Conservation (phyloP, 2,329 filamentous ascomycete species). For the Fusarium incarnatum region DNA sequence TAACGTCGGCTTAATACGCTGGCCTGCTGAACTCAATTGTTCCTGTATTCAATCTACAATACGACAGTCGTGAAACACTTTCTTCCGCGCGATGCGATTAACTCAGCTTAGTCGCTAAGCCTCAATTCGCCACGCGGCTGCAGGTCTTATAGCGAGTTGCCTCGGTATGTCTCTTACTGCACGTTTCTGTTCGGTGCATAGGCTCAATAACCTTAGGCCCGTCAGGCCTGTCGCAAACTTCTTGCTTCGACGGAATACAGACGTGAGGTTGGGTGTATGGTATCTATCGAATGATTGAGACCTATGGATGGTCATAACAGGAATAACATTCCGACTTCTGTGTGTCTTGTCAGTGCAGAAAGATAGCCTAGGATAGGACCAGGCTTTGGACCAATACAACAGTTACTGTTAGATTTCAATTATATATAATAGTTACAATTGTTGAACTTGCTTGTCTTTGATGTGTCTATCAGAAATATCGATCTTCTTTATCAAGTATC, state of each 20-base stretch:
- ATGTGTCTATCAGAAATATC: background rate
- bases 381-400: background rate
- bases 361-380: background rate
- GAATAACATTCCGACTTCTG: background rate
- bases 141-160: background rate
- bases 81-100: background rate
- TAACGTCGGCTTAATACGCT: background rate
- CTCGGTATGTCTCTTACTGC: background rate
- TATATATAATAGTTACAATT: background rate
- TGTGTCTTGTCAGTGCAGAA: background rate
- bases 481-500: background rate
- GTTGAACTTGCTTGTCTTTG: background rate
- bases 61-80: background rate
- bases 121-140: background rate
- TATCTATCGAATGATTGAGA: background rate
- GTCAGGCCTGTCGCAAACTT: background rate
- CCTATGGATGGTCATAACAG: background rate
- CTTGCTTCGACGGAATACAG: background rate
- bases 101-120: background rate
- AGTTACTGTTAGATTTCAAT: background rate
- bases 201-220: background rate
- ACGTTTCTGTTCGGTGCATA: background rate
- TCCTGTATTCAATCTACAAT: background rate
- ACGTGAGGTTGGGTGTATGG: accelerated
- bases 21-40: background rate